A percentile compares a stretch with the other conserved stretches of the same genome.
Conservation (phyloP, 495 filamentous ascomycete genomes). For the Geopyxis carbonaria region DNA sequence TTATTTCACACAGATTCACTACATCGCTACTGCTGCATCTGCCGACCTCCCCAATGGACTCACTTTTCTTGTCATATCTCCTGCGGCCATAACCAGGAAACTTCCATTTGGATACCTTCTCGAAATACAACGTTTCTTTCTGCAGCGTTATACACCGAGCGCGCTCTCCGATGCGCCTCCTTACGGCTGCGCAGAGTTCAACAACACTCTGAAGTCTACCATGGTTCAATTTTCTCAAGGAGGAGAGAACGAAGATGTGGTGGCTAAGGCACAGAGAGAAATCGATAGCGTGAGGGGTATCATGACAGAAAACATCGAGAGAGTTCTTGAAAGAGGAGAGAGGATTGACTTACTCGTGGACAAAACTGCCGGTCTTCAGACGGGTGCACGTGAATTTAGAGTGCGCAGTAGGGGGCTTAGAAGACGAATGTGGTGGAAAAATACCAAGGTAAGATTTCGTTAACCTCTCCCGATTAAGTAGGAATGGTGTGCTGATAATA, state of each 20-base stretch:
- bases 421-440: constrained; percentile 99
- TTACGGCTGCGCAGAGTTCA: constrained; percentile 82
- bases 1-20: constrained; percentile 46
- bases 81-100: constrained; percentile 58
- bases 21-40: constrained; percentile 71
- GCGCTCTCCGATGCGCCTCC: constrained; percentile 65
- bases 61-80: constrained; percentile 71
- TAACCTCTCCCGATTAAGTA: constrained; percentile 9
- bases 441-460: constrained; percentile 45
- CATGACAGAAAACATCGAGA: constrained; percentile 98
- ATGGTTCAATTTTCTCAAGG: constrained; percentile 52
- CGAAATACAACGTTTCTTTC: constrained; percentile 78
- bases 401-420: constrained; percentile 46
- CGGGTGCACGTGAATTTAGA: constrained; percentile 28
- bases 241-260: constrained; percentile 64
- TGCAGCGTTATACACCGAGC: constrained; percentile 52
- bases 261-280: constrained; percentile 64
- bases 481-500: not conserved
- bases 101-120: constrained; percentile 86
- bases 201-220: constrained; percentile 52
- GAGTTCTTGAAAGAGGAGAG: constrained; percentile 84
- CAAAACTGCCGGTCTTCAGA: constrained; percentile 66
- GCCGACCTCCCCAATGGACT: constrained; percentile 51
- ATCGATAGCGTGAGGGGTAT: constrained; percentile 88
- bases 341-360: constrained; percentile 89